phyloP scores from a whole-genome alignment of 441 rosid species.

The Breynia disticha region DNA sequence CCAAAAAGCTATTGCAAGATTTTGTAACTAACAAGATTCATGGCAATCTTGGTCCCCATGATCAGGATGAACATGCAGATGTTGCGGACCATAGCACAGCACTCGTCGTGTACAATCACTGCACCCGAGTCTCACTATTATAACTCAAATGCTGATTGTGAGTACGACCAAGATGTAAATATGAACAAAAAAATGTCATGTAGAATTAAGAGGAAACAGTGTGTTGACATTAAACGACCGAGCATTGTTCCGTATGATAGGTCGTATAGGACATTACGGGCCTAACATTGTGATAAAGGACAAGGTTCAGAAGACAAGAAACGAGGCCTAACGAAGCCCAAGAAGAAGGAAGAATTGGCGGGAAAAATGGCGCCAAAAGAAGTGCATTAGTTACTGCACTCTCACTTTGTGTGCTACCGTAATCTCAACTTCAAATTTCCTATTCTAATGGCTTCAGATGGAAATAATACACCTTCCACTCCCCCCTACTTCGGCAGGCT shows the following conservation, averaged over 20 bases:
- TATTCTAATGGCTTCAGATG: neutral
- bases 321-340: too few relatives aligned
- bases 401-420: neutral
- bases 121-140: conserved; percentile 16
- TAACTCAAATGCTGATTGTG: neutral
- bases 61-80: conserved; percentile 4
- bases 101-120: conserved; percentile 22
- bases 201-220: too few relatives aligned
- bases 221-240: conserved; percentile 34
- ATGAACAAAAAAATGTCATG: too few relatives aligned
- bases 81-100: conserved; percentile 22
- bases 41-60: conserved; percentile 18
- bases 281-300: too few relatives aligned
- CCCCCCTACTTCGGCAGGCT: conserved; percentile 80
- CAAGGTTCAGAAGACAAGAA: too few relatives aligned
- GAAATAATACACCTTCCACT: conserved; percentile 51
- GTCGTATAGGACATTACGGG: too few relatives aligned
- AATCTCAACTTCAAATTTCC: too few relatives aligned
- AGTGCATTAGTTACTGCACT: neutral
- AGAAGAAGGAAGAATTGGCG: neutral
- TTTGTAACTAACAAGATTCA: conserved; percentile 57
- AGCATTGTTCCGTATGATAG: too few relatives aligned
- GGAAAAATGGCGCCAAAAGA: neutral
- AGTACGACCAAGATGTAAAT: conserved; percentile 21
- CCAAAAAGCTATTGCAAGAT: conserved; percentile 45